Evolutionary conservation across 805 yeast species (phyloP), one percentile per base, ranked within the genome.

Genomic region (Starmerella stellata): DNA sequence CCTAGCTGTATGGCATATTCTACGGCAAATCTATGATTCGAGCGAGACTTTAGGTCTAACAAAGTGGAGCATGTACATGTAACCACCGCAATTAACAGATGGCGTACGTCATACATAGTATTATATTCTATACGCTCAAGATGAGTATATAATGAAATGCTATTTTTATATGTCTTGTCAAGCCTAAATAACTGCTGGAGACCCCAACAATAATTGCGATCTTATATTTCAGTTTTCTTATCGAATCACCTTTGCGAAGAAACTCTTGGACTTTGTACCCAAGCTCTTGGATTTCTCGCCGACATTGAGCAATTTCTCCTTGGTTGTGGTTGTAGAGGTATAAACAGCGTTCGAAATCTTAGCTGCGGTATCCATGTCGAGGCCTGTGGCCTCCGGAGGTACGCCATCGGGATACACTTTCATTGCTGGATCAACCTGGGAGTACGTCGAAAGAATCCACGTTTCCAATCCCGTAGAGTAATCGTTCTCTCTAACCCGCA

Each of bases 401-500:
- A 39, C 31, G 18, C 59, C 60, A 14, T 51, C 34, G 5, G 49
- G 38, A 37, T 49, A 54, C 3, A 56, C 30, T n/a, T 34, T 25
- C 27, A 45, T 35, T 32, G 20, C 25, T 16, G 37, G 32, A 30
- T 42, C 47, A 8, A 29, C 28, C 14, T 17, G 38, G 11, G 18
- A 20, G 25, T 40, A 42, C n/a, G 49, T 45, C 8, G 51, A 38
- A 18, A 35, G 27, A 35, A 50, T 52, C 62, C 62, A 58, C 14
- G 52, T 49, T 24, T 47, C 48, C 19, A 58, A 47, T 9, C 61
- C 60, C 1, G 62, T 46, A 1, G 50, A 43, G 41, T 54, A 58
- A 35, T 52, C 59, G 13, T 46, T 45, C 41, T 58, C 61, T 5
- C 52, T 46, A n/a, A 38, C 36, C 8, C 58, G 45, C 14, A 58